Evolutionary conservation across 2,329 filamentous ascomycete genomes (phyloP), one percentile per base, ranked within the genome.

Genomic region (Trichoderma aggressivum): DNA sequence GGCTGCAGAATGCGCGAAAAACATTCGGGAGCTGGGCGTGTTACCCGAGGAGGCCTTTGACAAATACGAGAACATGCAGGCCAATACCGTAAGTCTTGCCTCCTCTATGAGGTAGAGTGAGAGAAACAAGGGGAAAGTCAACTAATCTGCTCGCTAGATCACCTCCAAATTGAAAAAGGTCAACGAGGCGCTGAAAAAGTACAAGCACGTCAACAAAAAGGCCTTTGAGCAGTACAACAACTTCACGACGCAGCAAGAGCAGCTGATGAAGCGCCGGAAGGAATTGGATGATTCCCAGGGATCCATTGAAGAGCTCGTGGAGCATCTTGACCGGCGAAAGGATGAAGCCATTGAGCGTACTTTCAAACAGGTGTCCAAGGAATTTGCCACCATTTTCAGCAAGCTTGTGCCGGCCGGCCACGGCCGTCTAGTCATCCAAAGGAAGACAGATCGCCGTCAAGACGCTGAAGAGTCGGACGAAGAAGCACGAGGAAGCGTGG

Each of bases 191-290:
- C 86, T 98, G 69, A 98, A 98, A 84, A 97, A 98, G 80, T 98
- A 96, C 83, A 94, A 94, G 70, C 94, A 98, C 77, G 94, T 99
- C 83, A 99, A 99, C 88, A 99, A 98, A 84, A 98, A 99, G 83
- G 96, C 96, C 0, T 97, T 98, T 79, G 97, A 99, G 82, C 96
- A 99, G 81, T 99, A 98, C 84, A 97, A 95, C 83, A 97, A 91
- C 83, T 99, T 98, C 80, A 98, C 95, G 8, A 92, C 91, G 64
- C 94, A 98, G 81, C 92, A 97, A 71, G 94, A 97, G 73, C 91
- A 92, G 26, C 86, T 99, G 21, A 92, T 92, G 63, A 92, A 92
- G 78, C 92, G 96, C 75, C 90, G 95, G 63, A 89, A 91, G 76
- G 96, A 98, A 80, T 89, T 99, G 12, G 94, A 97, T 76, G 90